Base-by-base conservation (phyloP, 176 grass and related monocot species). In the Eremochloa ophiuroides region DNA sequence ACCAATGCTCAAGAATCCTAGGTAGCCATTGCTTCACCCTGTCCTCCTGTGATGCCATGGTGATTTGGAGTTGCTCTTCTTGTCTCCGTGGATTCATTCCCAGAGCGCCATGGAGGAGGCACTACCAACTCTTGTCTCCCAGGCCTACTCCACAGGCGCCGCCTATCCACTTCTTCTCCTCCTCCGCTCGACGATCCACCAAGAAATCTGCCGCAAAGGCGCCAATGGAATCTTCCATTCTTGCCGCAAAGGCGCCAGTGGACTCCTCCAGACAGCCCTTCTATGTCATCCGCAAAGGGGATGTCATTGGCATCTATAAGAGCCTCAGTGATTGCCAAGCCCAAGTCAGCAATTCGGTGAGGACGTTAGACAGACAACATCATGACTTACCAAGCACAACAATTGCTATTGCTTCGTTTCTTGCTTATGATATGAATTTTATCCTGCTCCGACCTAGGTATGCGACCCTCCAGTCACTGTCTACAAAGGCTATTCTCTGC, bases 211-310 rank as follows among this genome's bases (percentile, higher is more conserved):
- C 83, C 2, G 61, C 62, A 11, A 70, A 82, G 46, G 44, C 62
- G 2, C 12, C 53, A n/a, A 59, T 46, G 18, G 22, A 86, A 27
- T 66, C 80, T 31, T 51, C 77, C 46, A 81, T 58, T 25, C 55
- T 23, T 56, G 51, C 51, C 8, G 22, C 22, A 38, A 38, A 38
- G 46, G 44, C 55, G 1, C 22, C 43, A n/a, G 42, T 62, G 35
- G 63, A 91, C 34, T 66, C 80, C 31, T 51, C 77, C 46, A 81
- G 79, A 34, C 77, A 87, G 40, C 86, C 87, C 28, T 91, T 89
- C 83, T 97, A 91, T 79, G 89, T 97, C 26, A 76, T 97, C n/a
- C 84, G 87, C 56, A 97, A 97, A 69, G 89, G 91, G 7, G 81
- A 86, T 25, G 50, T 87, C 29, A 77, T 92, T 23, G 84, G 75